phyloP scores from a whole-genome alignment of 2,329 filamentous ascomycete species.

The Davidsoniella neocaledoniae region DNA sequence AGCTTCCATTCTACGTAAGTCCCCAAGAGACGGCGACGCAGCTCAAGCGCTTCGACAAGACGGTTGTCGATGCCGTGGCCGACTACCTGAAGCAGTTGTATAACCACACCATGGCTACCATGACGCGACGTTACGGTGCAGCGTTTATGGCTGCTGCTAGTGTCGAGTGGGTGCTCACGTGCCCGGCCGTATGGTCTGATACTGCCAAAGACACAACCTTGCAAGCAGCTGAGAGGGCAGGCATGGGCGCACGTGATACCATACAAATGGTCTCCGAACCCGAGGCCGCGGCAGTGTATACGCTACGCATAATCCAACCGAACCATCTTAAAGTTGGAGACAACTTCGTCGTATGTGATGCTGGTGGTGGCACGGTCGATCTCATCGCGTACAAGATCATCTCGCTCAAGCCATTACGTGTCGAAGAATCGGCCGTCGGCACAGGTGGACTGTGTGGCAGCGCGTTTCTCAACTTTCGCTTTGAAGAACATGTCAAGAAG shows the following conservation, averaged over 20 bases:
- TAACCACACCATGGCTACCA: conserved; percentile 60
- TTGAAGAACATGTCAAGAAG: conserved; percentile 57
- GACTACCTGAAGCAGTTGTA: conserved; percentile 67
- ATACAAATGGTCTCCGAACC: conserved; percentile 70
- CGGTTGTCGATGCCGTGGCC: conserved; percentile 60
- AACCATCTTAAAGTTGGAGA: conserved; percentile 54
- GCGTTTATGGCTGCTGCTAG: conserved; percentile 61
- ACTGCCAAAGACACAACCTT: conserved; percentile 71
- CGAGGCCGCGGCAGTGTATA: conserved; percentile 66
- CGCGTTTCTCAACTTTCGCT: conserved; percentile 64
- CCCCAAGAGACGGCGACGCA: conserved; percentile 61
- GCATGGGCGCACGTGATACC: conserved; percentile 54
- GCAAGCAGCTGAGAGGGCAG: conserved; percentile 59
- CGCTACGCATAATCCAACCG: conserved; percentile 61
- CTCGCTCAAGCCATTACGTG: conserved; percentile 44
- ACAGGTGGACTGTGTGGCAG: conserved; percentile 64
- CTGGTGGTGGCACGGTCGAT: conserved; percentile 50
- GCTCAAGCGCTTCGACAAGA: conserved; percentile 58
- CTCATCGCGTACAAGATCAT: conserved; percentile 67
- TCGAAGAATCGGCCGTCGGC: conserved; percentile 66
- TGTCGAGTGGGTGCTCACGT: conserved; percentile 65
- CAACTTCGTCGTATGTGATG: conserved; percentile 47
- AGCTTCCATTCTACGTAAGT: conserved; percentile 65
- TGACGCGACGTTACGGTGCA: conserved; percentile 58
- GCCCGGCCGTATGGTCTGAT: conserved; percentile 72